These are phyloP conservation scores for Neopestalotiopsis rosae DNA, from an alignment of 2,329 filamentous ascomycete species.

Conservation along the genomic window DNA sequence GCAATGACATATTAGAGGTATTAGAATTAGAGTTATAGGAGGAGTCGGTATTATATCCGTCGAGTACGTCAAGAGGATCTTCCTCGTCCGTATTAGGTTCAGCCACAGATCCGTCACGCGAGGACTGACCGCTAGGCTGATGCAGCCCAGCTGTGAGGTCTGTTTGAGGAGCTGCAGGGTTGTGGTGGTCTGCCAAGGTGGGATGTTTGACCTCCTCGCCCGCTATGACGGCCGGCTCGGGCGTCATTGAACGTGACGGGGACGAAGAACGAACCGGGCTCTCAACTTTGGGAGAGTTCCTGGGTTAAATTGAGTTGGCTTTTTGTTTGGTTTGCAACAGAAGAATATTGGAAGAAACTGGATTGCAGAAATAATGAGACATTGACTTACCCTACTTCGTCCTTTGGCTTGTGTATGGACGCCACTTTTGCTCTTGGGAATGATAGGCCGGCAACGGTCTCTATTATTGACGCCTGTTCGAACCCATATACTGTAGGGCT, in stretches of 20 bases:
- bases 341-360: constrained; percentile 17
- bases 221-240: constrained; percentile 29
- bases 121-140: constrained; percentile 49
- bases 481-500: constrained; percentile 69
- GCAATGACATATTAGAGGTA: constrained; percentile 53
- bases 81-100: constrained; percentile 40
- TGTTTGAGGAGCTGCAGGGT: constrained; percentile 51
- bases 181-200: constrained; percentile 34
- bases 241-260: constrained; percentile 25
- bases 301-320: constrained; percentile 27
- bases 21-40: constrained; percentile 38
- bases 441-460: constrained; percentile 18
- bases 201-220: constrained; percentile 35
- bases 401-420: neutral
- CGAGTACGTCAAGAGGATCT: constrained; percentile 38
- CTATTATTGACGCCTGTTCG: constrained; percentile 34
- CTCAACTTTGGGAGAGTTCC: constrained; percentile 29
- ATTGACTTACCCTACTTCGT: constrained; percentile 35
- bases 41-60: constrained; percentile 40
- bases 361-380: constrained; percentile 35
- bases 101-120: constrained; percentile 43
- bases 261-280: constrained; percentile 15
- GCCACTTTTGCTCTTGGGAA: constrained; percentile 18
- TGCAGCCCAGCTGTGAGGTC: constrained; percentile 46
- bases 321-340: neutral